Base-by-base conservation (phyloP, 2,329 filamentous ascomycete species). In the Fusarium goolgardi region DNA sequence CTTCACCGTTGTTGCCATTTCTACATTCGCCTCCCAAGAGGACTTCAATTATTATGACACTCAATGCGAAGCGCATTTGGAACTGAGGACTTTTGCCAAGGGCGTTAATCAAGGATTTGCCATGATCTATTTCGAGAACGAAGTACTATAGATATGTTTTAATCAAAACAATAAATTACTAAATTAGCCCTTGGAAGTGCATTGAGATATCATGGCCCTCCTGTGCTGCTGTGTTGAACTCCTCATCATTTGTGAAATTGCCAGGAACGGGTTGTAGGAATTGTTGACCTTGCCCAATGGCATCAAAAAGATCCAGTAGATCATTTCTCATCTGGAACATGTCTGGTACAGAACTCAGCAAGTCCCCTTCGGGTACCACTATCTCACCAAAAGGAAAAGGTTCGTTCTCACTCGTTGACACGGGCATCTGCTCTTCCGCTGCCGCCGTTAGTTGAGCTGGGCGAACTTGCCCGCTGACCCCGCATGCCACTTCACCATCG, bases 31-130 rank as follows among this genome's bases (percentile, higher is more conserved):
- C 3, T 86, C 82, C 1, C 69, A 83, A 23, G 86, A 86, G 5
- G 88, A 90, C 56, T 86, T 90, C 81, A 79, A 83, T 18, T 90
- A 84, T 71, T 90, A 90, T 72, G 88, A 90, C 69, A 81, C 81
- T 3, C 80, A 76, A 35, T 80, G 77, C 39, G 61, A 69, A 1
- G 76, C 76, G 0, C 78, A 80, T 32, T 67, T 69, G 1, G 72
- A 78, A 32, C 60, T 80, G 12, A 78, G 75, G 58, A 53, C 40
- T 0, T 75, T 77, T 49, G 77, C 78, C 0, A 78, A 75, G 71
- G 65, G 58, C 3, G 71, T 76, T 6, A 70, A 78, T 11, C 62
- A 77, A 40, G 77, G 76, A 3, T 70, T 82, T 5, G 84, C 86
- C 37, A 89, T 85, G 72, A 86, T 87, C 41, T 85, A 79, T 69